Evolutionary conservation across 2,329 filamentous ascomycete species (phyloP), one percentile per base, ranked within the genome.

Genomic region (Exophiala sp.): DNA sequence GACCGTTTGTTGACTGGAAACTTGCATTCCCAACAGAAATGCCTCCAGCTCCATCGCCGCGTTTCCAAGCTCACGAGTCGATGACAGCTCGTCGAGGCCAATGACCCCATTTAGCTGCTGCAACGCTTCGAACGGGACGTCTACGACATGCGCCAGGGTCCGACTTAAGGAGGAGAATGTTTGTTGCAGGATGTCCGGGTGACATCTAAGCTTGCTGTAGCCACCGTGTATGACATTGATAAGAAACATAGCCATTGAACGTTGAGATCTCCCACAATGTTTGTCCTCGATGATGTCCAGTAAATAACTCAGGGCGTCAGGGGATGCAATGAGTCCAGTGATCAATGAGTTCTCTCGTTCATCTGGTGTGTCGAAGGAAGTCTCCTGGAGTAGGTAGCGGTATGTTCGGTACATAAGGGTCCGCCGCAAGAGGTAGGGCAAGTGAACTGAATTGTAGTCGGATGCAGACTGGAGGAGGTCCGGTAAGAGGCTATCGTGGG

Each of bases 11-110:
- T 21, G 32, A 19, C 30, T 16, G n/a, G 19, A 38, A 14, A 14
- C 3, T 9, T 16, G 13, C 18, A 14, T 35, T 34, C 46, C 40
- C 34, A 56, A 22, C 11, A 56, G 27, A 18, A 44, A 39, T 2
- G 47, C 50, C 32, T 51, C 41, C 18, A 56, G 37, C 13, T 44
- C 46, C 23, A 53, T 18, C 8, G 43, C 35, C 24, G 43, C 29
- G 37, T 50, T 56, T 39, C 43, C 47, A 27, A 53, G 24, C 18
- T 47, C 50, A 13, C 53, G 48, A 9, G 53, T 22, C 2, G 43
- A 38, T 21, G 24, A 23, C 22, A 50, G 24, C 21, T 49, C 21
- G 5, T 19, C 18, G 11, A 52, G 18, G 13, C 45, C 27, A n/a
- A 55, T 46, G 19, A 19, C 27, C n/a, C 29, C 19, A 21, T n/a